phyloP scores from a whole-genome alignment of 495 filamentous ascomycete genomes.

The Glonium stellatum region DNA sequence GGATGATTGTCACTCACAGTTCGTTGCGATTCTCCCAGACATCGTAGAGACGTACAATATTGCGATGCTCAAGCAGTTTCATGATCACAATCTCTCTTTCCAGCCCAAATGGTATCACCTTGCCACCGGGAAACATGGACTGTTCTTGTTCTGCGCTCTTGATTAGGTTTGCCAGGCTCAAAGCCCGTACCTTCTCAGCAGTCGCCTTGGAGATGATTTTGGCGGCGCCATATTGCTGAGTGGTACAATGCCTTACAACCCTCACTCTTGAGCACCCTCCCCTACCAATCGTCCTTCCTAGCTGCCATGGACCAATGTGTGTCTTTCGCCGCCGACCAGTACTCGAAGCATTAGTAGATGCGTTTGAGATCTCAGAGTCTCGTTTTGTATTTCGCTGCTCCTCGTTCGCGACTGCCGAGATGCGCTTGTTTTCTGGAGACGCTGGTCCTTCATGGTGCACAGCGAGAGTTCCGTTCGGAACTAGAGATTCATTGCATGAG shows the following conservation, averaged over 20 bases:
- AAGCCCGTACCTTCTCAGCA: slow-evolving; percentile 61
- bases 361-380: slow-evolving; percentile 64
- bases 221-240: slow-evolving; percentile 72
- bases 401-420: slow-evolving; percentile 50
- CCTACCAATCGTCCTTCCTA: slow-evolving; percentile 78
- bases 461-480: slow-evolving; percentile 22
- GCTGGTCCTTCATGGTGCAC: slow-evolving; percentile 31
- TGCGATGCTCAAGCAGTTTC: slow-evolving; percentile 88
- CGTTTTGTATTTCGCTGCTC: slow-evolving; percentile 51
- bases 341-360: slow-evolving; percentile 54
- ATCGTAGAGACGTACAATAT: slow-evolving; percentile 86
- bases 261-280: slow-evolving; percentile 81
- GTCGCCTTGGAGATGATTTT: slow-evolving; percentile 85
- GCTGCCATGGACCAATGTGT: slow-evolving; percentile 80
- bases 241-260: slow-evolving; percentile 66
- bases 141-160: slow-evolving; percentile 31
- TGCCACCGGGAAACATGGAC: slow-evolving; percentile 29
- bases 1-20: slow-evolving; percentile 54
- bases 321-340: slow-evolving; percentile 57
- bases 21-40: slow-evolving; percentile 94
- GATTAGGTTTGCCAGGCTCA: slow-evolving; percentile 65
- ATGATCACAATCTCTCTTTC: slow-evolving; percentile 93
- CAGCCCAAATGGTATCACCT: slow-evolving; percentile 74
- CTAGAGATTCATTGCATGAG: slow-evolving; percentile 24
- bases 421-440: slow-evolving; percentile 46